Percentiles rank a stretch among this genome's conserved stretches.
Conservation (phyloP, 352 stramenopile species). For the Elongisporangium prolatum region DNA sequence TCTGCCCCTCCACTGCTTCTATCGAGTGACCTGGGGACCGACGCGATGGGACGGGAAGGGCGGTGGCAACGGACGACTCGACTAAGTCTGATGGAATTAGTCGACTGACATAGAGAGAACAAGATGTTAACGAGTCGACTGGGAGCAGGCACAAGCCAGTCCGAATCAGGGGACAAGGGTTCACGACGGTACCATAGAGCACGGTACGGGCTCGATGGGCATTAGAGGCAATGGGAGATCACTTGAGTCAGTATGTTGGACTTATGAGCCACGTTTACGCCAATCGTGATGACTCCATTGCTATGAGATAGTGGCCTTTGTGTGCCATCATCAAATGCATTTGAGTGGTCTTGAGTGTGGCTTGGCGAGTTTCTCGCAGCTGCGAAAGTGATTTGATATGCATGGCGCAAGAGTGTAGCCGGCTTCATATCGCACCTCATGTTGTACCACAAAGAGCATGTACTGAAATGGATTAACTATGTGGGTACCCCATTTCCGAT, state of each 20-base stretch:
- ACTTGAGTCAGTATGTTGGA: neutral
- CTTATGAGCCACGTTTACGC: neutral
- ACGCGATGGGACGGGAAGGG: neutral
- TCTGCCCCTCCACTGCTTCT: neutral
- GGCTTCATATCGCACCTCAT: neutral
- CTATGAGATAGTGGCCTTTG: neutral
- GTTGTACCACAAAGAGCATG: neutral
- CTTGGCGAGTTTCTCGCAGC: neutral
- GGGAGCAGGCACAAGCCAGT: neutral
- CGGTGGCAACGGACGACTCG: neutral
- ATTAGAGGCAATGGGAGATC: neutral
- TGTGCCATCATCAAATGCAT: neutral
- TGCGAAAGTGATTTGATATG: neutral
- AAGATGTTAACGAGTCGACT: neutral
- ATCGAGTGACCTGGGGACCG: neutral
- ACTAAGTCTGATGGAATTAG: neutral
- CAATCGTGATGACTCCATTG: neutral
- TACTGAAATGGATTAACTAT: neutral
- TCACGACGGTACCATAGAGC: neutral
- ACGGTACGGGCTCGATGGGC: neutral
- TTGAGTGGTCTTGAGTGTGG: neutral
- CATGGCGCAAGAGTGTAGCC: neutral
- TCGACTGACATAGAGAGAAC: neutral
- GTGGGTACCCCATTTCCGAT: too few species aligned
- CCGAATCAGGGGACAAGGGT: neutral